Evolutionary conservation across 2,329 filamentous ascomycete species (phyloP), one percentile per base, ranked within the genome.

Genomic region (Thielaviopsis musarum): DNA sequence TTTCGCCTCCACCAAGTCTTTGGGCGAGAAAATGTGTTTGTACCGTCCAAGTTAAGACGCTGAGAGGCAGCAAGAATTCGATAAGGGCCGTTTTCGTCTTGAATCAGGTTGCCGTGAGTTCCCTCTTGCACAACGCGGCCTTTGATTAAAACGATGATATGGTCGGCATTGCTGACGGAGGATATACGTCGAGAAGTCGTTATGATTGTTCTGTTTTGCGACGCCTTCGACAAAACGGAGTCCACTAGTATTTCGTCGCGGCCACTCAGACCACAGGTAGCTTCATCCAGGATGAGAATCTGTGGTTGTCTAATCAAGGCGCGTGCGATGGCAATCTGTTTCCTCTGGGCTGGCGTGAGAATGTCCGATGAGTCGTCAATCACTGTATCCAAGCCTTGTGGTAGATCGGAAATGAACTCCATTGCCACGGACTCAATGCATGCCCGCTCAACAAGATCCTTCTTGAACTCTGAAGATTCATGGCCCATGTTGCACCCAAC

Each of bases 281-380:
- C 83, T 67, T 87, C 83, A 61, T 87, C 83, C 1, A 86, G 69
- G 15, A 87, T 75, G 0, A 87, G 72, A 30, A 87, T 79, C 52
- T 70, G 70, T 1, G 72, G 72, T 34, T 71, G 65, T 2, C 68
- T 69, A n/a, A 75, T 66, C 52, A 75, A 69, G 49, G 69, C 70
- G n/a, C 73, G 67, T 1, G 72, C 72, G 59, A 87, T 85, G 0
- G 82, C 78, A 24, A 87, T 73, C 10, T 82, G 74, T 64, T 86
- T 83, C 53, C 81, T 75, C 64, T 87, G 82, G 0, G 83, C 83
- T n/a, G 82, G 82, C 10, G 77, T 82, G 0, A 85, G 70, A 34
- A 78, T 76, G 15, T 48, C 38, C 1, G 80, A 82, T 9, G 76
- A 74, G 64, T 84, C 79, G 2, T 82, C 82, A 5, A 85, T 77